phyloP scores from a whole-genome alignment of 371 early-diverging fungal genomes.

The Vairimorpha apis region DNA sequence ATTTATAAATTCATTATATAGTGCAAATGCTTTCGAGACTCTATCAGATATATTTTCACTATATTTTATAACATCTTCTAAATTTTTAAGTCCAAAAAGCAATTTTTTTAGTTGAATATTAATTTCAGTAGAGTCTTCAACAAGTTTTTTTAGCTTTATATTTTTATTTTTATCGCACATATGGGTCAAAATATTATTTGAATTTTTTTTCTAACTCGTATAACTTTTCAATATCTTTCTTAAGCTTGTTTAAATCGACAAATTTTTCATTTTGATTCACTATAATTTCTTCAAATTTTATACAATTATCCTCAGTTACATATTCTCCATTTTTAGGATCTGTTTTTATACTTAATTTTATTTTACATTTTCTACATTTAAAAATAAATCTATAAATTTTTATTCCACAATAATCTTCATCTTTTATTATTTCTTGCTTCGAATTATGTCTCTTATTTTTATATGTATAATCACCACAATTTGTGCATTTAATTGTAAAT shows the following conservation, averaged over 20 bases:
- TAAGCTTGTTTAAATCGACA: not conserved
- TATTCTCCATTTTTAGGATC: slow-evolving; percentile 90
- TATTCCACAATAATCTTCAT: slow-evolving; percentile 74
- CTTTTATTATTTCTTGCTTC: slow-evolving; percentile 67
- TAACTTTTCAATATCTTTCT: not conserved
- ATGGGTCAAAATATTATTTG: not conserved
- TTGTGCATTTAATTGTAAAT: slow-evolving; percentile 84
- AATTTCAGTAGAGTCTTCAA: not conserved
- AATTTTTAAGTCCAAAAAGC: not conserved
- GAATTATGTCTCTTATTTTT: slow-evolving; percentile 94
- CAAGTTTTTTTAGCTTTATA: not conserved
- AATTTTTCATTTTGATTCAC: not conserved
- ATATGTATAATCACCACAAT: slow-evolving; percentile 82
- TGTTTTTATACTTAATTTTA: slow-evolving; percentile 88
- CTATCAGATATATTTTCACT: slow-evolving; percentile 5
- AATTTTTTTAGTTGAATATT: slow-evolving; percentile 1
- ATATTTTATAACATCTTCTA: not conserved
- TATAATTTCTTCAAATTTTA: slow-evolving; percentile 5
- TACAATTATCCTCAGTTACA: slow-evolving; percentile 73
- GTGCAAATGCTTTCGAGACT: not conserved
- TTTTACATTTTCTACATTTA: slow-evolving; percentile 81
- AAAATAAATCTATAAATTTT: slow-evolving; percentile 87
- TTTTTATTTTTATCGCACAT: not conserved
- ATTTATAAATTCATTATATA: slow-evolving; percentile 5
- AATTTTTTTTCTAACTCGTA: not conserved